A percentile compares a stretch with the other conserved stretches of the same genome.
Conservation (phyloP, 306 rosid genomes). For the Lathyrus oleraceus region DNA sequence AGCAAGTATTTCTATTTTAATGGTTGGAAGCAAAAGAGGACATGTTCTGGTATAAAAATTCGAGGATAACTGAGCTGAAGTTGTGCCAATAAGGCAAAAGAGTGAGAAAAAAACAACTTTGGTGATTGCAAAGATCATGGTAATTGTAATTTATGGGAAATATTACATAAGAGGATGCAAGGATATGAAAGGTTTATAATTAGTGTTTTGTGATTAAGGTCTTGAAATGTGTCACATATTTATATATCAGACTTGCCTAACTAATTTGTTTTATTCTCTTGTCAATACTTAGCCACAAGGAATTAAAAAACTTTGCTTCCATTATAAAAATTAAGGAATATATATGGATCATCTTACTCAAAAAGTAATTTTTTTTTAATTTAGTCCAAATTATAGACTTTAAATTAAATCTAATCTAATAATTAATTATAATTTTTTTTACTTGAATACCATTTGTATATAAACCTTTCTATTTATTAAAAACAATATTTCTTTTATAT, state of each 20-base stretch:
- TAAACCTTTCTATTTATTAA: no score
- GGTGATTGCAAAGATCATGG: constrained; percentile 14
- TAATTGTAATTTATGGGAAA: neutral
- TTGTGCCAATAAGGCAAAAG: constrained; percentile 34
- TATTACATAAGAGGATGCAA: neutral
- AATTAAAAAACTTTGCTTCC: neutral
- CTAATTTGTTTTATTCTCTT: constrained; percentile 23
- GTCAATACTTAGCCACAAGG: constrained; percentile 16
- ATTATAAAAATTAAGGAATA: no score
- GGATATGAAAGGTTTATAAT: neutral
- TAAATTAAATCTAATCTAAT: no score
- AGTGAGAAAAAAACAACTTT: constrained; percentile 29
- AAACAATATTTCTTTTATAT: no score
- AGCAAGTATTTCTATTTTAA: constrained; percentile 38
- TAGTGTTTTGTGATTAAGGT: constrained; percentile 7
- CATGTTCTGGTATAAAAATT: constrained; percentile 50
- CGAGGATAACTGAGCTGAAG: constrained; percentile 59
- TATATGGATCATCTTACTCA: no score
- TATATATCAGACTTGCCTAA: constrained; percentile 22
- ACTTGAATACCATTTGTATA: no score
- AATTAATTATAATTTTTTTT: no score
- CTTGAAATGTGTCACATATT: constrained; percentile 29
- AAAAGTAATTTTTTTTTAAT: no score
- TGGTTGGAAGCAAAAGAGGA: constrained; percentile 62
- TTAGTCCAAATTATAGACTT: no score